These are phyloP conservation scores for Daphne laureola DNA, from an alignment of 441 rosid genomes.

Conservation along the genomic window DNA sequence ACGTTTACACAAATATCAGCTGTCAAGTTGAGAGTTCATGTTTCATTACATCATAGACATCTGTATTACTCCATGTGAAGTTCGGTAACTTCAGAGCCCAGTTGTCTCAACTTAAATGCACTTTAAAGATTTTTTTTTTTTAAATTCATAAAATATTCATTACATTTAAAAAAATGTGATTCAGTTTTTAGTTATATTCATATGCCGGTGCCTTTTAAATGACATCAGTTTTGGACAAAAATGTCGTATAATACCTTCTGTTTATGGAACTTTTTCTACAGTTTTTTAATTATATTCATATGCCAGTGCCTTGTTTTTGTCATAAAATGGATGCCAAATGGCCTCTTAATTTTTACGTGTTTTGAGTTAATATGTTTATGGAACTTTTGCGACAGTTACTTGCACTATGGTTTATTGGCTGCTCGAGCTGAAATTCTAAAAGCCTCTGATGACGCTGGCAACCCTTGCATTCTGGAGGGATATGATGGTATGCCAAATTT, in stretches of 20 bases:
- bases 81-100: neutral
- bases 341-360: neutral
- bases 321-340: no score
- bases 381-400: constrained; percentile 52
- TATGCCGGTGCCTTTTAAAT: no score
- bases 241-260: no score
- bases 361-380: constrained; percentile 15
- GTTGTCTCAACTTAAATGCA: no score
- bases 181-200: no score
- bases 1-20: neutral
- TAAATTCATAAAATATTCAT: no score
- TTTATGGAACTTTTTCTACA: no score
- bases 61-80: neutral
- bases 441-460: constrained; percentile 49
- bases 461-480: constrained; percentile 77
- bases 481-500: constrained; percentile 51
- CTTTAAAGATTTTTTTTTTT: no score
- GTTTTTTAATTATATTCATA: no score
- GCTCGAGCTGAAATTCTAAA: constrained; percentile 92
- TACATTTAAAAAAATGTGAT: no score
- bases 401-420: constrained; percentile 88
- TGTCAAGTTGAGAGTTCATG: constrained; percentile 3
- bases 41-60: neutral
- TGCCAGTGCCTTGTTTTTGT: no score
- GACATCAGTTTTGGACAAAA: no score